A percentile compares a stretch with the other conserved stretches of the same genome.
Conservation (phyloP, 2,329 filamentous ascomycete genomes). For the Hypoxylon sp. region DNA sequence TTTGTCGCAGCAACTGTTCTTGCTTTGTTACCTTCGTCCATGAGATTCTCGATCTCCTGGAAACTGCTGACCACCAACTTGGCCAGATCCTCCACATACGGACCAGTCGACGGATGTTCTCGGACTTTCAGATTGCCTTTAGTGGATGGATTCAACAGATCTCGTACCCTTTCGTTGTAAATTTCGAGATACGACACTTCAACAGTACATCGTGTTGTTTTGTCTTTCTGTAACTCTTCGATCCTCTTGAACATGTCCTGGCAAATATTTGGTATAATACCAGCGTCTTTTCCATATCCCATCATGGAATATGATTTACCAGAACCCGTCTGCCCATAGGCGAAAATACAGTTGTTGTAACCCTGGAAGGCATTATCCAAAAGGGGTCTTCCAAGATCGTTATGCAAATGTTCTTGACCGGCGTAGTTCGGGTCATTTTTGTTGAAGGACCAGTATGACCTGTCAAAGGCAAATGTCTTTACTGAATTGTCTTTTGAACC, state of each 20-base stretch:
- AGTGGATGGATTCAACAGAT: slow-evolving; percentile 93
- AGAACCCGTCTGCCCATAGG: slow-evolving; percentile 97
- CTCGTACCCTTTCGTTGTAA: slow-evolving; percentile 97
- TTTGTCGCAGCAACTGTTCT: slow-evolving; percentile 98
- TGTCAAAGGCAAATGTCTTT: slow-evolving; percentile 96
- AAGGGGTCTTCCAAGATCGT: slow-evolving; percentile 88
- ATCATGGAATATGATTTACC: slow-evolving; percentile 99
- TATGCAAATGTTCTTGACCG: slow-evolving; percentile 89
- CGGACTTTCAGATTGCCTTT: slow-evolving; percentile 97
- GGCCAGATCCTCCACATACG: slow-evolving; percentile 97
- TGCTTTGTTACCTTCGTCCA: slow-evolving; percentile 99
- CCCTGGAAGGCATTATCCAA: slow-evolving; percentile 98
- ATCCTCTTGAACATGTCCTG: slow-evolving; percentile 98
- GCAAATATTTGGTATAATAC: slow-evolving; percentile 97
- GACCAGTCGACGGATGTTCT: slow-evolving; percentile 96
- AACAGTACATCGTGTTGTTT: slow-evolving; percentile 87
- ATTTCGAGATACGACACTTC: slow-evolving; percentile 99
- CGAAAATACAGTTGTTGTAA: slow-evolving; percentile 99
- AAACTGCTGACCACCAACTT: slow-evolving; percentile 96
- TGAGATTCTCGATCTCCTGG: slow-evolving; percentile 94
- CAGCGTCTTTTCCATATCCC: slow-evolving; percentile 96
- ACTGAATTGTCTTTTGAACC: slow-evolving; percentile 77
- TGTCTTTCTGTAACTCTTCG: slow-evolving; percentile 76
- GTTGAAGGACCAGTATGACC: slow-evolving; percentile 98
- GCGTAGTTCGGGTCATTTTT: slow-evolving; percentile 86